A percentile compares a stretch with the other conserved stretches of the same genome.
Evolutionary conservation across 495 filamentous ascomycete species (phyloP).

Genomic region (Durotheca rogersii): DNA sequence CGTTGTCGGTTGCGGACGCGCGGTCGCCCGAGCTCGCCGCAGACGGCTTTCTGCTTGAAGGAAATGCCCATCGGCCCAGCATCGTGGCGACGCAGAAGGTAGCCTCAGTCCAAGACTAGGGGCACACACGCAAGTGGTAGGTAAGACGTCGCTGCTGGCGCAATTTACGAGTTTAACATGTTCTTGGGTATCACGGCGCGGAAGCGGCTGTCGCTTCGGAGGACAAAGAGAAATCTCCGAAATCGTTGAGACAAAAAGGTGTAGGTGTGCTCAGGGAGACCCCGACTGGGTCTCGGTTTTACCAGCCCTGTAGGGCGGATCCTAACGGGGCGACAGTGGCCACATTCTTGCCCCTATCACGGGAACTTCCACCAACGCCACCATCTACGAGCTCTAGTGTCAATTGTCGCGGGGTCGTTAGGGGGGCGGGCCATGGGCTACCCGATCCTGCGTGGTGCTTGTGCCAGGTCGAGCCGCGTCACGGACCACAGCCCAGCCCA

Average conservation of each 20-base stretch:
- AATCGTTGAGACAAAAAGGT: background rate
- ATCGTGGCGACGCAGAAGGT: conserved; percentile 15
- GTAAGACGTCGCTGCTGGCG: background rate
- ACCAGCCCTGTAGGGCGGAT: conserved; percentile 4
- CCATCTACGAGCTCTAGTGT: no score
- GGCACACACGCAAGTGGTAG: background rate
- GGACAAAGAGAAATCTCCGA: background rate
- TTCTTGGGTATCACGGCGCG: background rate
- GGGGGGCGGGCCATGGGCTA: no score
- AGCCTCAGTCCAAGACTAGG: background rate
- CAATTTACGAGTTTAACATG: background rate
- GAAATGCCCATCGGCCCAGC: conserved; percentile 25
- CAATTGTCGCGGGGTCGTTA: conserved; percentile 31
- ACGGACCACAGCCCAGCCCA: no score
- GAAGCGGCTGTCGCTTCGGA: background rate
- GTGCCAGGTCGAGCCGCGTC: no score
- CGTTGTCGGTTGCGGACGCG: conserved; percentile 21
- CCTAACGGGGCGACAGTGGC: conserved; percentile 18
- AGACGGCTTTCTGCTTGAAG: conserved; percentile 23
- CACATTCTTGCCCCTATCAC: no score
- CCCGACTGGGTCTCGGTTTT: conserved; percentile 2
- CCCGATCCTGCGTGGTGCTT: no score
- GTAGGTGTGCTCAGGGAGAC: background rate
- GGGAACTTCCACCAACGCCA: no score
- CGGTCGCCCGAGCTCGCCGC: conserved; percentile 15